Conservation (phyloP, 208 protist species). For the Leishmania gerbilli region DNA sequence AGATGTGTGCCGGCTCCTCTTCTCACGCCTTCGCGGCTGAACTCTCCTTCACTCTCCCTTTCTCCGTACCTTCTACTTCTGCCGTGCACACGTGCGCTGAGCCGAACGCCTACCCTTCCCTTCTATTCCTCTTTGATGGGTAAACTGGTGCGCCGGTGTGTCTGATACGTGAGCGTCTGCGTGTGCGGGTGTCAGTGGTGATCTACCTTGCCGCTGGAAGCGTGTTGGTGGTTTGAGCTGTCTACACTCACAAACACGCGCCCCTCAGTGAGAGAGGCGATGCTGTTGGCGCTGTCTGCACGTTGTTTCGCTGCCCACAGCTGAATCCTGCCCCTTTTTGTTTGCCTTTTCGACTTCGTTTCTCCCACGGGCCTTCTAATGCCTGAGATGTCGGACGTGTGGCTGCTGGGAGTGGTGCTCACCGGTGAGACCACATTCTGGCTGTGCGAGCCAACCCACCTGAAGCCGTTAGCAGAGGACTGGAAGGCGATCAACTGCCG, state of each 20-base stretch:
- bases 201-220: not conserved
- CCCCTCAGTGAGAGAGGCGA: not conserved
- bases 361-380: slow-evolving; percentile 2
- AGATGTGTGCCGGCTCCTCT: not conserved
- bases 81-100: not conserved
- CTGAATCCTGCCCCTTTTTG: not conserved
- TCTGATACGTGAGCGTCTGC: not conserved
- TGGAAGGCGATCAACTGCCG: slow-evolving; percentile 64
- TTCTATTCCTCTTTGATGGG: not conserved
- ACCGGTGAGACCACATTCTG: slow-evolving; percentile 79
- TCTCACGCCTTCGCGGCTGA: not conserved
- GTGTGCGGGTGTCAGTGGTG: not conserved
- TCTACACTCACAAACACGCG: not conserved
- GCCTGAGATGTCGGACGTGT: slow-evolving; percentile 35
- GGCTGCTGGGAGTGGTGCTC: slow-evolving; percentile 78
- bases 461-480: slow-evolving; percentile 43
- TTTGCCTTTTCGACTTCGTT: not conserved
- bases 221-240: not conserved
- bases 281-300: not conserved
- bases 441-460: slow-evolving; percentile 56
- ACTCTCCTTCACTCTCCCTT: not conserved
- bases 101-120: not conserved
- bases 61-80: not conserved
- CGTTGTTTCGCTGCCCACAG: slow-evolving; percentile 4
- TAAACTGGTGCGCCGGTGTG: not conserved